phyloP scores from a whole-genome alignment of 2,329 filamentous ascomycete species.

The Apiospora malaysiana region DNA sequence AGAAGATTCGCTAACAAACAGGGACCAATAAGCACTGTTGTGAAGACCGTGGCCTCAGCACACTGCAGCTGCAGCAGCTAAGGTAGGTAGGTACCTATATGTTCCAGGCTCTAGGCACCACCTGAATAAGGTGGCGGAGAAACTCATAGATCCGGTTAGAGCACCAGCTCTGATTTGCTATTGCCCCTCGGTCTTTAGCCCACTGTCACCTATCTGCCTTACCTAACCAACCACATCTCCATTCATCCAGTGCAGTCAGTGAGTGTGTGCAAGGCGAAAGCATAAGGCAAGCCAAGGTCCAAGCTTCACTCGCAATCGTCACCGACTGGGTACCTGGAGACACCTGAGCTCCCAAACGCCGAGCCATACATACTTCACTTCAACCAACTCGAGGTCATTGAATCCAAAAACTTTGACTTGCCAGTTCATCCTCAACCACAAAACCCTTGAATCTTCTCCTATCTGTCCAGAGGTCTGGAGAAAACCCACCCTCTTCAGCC shows the following conservation, averaged over 20 bases:
- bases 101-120: not conserved
- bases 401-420: conserved; percentile 15
- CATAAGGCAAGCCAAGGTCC: conserved; percentile 7
- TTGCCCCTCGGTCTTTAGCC: no score
- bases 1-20: not conserved
- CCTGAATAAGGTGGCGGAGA: conserved; percentile 2
- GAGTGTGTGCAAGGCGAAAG: not conserved
- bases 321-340: conserved; percentile 21
- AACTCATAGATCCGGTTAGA: conserved; percentile 8
- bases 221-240: conserved; percentile 4
- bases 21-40: not conserved
- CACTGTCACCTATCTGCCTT: not conserved
- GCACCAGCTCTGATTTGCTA: not conserved
- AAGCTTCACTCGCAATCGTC: conserved; percentile 21
- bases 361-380: not conserved
- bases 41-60: conserved; percentile 14
- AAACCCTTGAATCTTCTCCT: not conserved
- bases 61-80: not conserved
- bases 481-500: not conserved
- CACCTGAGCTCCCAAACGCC: conserved; percentile 17
- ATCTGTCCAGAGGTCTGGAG: conserved; percentile 11
- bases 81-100: no score
- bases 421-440: conserved; percentile 6
- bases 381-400: conserved; percentile 16
- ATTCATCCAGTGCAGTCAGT: not conserved